Evolutionary conservation across 176 grass and related monocot species (phyloP).

Genomic region (Oryza rufipogon): DNA sequence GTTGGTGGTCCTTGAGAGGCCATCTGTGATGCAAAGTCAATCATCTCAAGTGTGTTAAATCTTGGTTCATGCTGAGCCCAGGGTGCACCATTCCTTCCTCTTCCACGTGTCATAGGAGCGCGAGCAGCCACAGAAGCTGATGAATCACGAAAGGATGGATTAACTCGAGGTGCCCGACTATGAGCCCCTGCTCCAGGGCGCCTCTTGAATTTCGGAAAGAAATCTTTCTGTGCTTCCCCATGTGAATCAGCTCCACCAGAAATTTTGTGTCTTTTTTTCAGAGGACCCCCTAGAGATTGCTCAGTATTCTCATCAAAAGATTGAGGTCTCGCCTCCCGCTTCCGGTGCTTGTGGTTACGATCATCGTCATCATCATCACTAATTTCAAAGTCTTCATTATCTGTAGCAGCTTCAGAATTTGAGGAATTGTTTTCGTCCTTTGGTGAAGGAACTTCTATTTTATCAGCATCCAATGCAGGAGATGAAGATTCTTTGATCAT

Average conservation of each 20-base stretch:
- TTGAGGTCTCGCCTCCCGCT: conserved; percentile 64
- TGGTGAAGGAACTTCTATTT: conserved; percentile 54
- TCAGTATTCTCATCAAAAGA: conserved; percentile 58
- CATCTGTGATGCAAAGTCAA: conserved; percentile 84
- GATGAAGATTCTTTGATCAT: conserved; percentile 55
- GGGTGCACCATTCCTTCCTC: conserved; percentile 69
- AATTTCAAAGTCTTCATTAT: conserved; percentile 68
- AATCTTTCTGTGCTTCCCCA: conserved; percentile 54
- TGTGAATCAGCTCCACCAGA: conserved; percentile 48
- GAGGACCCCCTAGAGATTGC: conserved; percentile 44
- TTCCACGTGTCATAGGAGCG: conserved; percentile 65
- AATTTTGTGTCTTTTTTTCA: conserved; percentile 60
- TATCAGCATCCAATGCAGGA: conserved; percentile 43
- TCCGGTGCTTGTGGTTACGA: conserved; percentile 95
- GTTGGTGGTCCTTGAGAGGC: conserved; percentile 67
- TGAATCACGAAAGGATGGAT: conserved; percentile 62
- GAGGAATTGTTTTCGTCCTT: conserved; percentile 72
- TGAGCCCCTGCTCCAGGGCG: conserved; percentile 48
- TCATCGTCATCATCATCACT: conserved; percentile 89
- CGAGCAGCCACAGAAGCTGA: conserved; percentile 44
- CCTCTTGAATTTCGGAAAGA: conserved; percentile 63
- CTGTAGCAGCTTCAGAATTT: conserved; percentile 67
- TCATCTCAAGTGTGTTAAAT: conserved; percentile 71
- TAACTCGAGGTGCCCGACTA: conserved; percentile 50
- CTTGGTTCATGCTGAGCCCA: conserved; percentile 72